These are phyloP conservation scores for Galerina marginata DNA, from an alignment of 768 basidiomycete species.

Conservation along the genomic window DNA sequence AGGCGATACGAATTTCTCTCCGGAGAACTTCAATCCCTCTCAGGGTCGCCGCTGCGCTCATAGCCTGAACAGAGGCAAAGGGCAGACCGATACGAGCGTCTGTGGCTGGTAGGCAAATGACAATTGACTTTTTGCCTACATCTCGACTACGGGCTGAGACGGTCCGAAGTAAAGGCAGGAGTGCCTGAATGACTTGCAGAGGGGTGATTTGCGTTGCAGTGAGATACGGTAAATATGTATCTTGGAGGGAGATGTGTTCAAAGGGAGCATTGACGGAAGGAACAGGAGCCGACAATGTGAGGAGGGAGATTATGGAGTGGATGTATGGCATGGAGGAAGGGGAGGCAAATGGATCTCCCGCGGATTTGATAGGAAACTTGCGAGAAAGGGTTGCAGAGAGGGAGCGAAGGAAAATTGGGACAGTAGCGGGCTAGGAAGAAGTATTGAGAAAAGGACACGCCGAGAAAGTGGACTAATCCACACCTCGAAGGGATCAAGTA, in stretches of 20 bases:
- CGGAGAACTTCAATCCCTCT: constrained; percentile 77
- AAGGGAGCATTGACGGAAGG: constrained; percentile 61
- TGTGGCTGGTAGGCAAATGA: constrained; percentile 77
- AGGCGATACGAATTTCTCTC: constrained; percentile 68
- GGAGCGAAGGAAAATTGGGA: constrained; percentile 81
- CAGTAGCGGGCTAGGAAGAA: constrained; percentile 62
- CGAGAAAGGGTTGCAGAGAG: constrained; percentile 80
- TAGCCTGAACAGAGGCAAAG: constrained; percentile 67
- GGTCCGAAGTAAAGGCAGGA: constrained; percentile 77
- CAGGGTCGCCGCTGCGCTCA: constrained; percentile 76
- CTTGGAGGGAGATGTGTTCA: constrained; percentile 69
- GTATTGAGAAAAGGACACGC: background rate
- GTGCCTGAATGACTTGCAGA: constrained; percentile 74
- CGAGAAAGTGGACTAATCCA: constrained; percentile 19
- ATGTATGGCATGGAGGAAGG: constrained; percentile 72
- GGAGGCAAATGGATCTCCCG: constrained; percentile 82
- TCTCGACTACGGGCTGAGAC: constrained; percentile 61
- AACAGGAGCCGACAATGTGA: constrained; percentile 55
- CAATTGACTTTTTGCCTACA: constrained; percentile 61
- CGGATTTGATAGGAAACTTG: constrained; percentile 76
- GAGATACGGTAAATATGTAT: constrained; percentile 73
- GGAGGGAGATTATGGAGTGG: constrained; percentile 78
- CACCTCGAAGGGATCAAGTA: constrained; percentile 82
- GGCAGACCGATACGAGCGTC: constrained; percentile 80
- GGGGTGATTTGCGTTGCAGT: constrained; percentile 79